Evolutionary conservation across 1,284 basidiomycete genomes (phyloP).

Genomic region (Apiotrichum laibachii): DNA sequence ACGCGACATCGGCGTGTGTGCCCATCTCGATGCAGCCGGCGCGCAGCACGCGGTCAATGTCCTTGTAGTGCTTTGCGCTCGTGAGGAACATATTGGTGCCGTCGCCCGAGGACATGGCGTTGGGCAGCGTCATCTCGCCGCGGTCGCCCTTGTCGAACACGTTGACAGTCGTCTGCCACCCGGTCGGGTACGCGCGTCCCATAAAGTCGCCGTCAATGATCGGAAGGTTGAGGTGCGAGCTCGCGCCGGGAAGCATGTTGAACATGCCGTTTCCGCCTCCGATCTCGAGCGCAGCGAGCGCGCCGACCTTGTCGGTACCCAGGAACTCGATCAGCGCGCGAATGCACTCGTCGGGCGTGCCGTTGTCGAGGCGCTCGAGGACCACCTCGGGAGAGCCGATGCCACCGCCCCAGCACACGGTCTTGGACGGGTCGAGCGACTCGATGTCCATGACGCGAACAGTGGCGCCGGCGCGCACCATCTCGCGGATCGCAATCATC

Average conservation of each 20-base stretch:
- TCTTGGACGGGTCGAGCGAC: conserved; percentile 14
- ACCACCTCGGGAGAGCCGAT: conserved; percentile 57
- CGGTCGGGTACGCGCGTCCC: conserved; percentile 33
- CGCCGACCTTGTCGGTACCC: conserved; percentile 19
- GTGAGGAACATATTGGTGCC: conserved; percentile 29
- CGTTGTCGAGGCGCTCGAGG: conserved; percentile 28
- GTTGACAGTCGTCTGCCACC: conserved; percentile 35
- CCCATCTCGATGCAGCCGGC: conserved; percentile 41
- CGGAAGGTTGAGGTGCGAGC: conserved; percentile 41
- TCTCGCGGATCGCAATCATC: conserved; percentile 31
- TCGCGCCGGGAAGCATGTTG: conserved; percentile 55
- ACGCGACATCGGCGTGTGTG: conserved; percentile 29
- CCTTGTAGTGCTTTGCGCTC: conserved; percentile 27
- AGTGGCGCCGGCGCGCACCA: conserved; percentile 31
- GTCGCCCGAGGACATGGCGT: conserved; percentile 31
- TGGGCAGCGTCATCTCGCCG: conserved; percentile 27
- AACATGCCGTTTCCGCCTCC: conserved; percentile 62
- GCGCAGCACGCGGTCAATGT: conserved; percentile 27
- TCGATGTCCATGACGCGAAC: conserved; percentile 36
- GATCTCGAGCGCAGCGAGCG: conserved; percentile 39
- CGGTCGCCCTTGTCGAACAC: conserved; percentile 29
- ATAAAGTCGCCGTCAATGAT: conserved; percentile 55
- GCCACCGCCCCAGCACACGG: conserved; percentile 45
- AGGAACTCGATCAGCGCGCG: conserved; percentile 22
- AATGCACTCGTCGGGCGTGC: conserved; percentile 13